phyloP scores from a whole-genome alignment of 2,329 filamentous ascomycete genomes.

The Colletotrichum sojae region DNA sequence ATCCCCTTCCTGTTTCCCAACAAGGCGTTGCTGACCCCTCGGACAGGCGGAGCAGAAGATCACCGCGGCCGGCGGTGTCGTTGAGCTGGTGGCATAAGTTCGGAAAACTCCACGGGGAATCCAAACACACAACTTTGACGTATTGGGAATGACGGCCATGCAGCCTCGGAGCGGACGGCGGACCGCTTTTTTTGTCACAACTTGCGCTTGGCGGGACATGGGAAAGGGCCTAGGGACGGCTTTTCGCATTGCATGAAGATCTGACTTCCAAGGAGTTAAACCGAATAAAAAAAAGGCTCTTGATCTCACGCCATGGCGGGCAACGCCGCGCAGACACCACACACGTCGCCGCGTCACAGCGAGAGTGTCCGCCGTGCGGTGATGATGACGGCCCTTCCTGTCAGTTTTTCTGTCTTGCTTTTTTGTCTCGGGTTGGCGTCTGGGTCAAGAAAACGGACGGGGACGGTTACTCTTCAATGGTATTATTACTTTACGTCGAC shows the following conservation, averaged over 20 bases:
- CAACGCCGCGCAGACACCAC: constrained; percentile 1
- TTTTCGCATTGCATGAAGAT: constrained; percentile 43
- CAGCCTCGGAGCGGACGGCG: constrained; percentile 36
- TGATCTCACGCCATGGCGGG: constrained; percentile 33
- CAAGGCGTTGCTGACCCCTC: constrained; percentile 11
- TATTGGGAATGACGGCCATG: constrained; percentile 38
- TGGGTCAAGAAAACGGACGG: constrained; percentile 20
- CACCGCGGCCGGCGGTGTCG: constrained; percentile 94
- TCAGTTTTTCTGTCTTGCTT: constrained; percentile 10
- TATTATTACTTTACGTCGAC: constrained; percentile 35
- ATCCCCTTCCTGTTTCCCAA: no score
- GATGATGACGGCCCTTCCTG: constrained; percentile 6
- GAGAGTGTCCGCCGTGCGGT: neutral
- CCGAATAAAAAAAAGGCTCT: constrained; percentile 44
- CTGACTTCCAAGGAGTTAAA: constrained; percentile 41
- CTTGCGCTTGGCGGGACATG: constrained; percentile 40
- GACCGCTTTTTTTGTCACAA: constrained; percentile 38
- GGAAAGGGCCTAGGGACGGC: constrained; percentile 35
- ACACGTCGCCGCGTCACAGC: neutral
- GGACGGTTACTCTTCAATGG: constrained; percentile 26
- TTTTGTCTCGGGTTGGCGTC: constrained; percentile 21
- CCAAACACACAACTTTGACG: constrained; percentile 22
- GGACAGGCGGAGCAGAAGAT: constrained; percentile 92
- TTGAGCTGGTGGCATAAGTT: constrained; percentile 90
- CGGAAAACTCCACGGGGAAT: constrained; percentile 24